These are phyloP conservation scores for Spinacia oleracea DNA, from an alignment of 179 eudicot genomes.

Conservation along the genomic window DNA sequence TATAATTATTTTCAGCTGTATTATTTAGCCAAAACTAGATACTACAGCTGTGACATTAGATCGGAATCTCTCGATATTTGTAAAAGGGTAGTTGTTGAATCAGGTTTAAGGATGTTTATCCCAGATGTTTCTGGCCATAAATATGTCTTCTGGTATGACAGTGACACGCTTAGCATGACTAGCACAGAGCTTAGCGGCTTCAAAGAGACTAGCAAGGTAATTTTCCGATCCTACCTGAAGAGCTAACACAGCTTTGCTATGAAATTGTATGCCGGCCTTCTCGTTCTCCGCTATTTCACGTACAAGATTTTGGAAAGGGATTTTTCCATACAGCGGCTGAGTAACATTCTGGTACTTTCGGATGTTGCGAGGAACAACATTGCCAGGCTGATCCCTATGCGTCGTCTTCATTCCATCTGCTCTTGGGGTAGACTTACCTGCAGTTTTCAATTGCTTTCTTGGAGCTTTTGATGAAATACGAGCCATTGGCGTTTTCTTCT, in stretches of 20 bases:
- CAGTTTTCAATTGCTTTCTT: not conserved
- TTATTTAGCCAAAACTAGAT: not conserved
- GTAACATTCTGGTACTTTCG: not conserved
- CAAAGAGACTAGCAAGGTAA: slow-evolving; percentile 5
- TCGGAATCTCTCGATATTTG: not conserved
- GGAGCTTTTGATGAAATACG: not conserved
- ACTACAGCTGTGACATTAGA: not conserved
- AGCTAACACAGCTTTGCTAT: not conserved
- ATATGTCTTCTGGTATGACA: not conserved
- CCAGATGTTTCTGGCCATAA: not conserved
- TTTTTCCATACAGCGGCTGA: not conserved
- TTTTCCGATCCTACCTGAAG: not conserved
- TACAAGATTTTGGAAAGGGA: not conserved
- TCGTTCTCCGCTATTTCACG: not conserved
- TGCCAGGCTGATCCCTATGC: not conserved
- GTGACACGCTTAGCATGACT: slow-evolving; percentile 6
- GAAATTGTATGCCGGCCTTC: not conserved
- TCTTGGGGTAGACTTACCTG: not conserved
- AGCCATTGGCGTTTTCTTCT: not conserved
- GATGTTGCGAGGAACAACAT: not conserved
- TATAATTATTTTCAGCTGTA: not conserved
- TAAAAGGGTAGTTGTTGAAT: not conserved
- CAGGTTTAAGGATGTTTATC: not conserved
- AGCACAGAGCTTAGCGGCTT: slow-evolving; percentile 1
- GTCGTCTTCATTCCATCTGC: not conserved